phyloP scores from a whole-genome alignment of 2,329 filamentous ascomycete genomes.

The Neofusicoccum parvum region DNA sequence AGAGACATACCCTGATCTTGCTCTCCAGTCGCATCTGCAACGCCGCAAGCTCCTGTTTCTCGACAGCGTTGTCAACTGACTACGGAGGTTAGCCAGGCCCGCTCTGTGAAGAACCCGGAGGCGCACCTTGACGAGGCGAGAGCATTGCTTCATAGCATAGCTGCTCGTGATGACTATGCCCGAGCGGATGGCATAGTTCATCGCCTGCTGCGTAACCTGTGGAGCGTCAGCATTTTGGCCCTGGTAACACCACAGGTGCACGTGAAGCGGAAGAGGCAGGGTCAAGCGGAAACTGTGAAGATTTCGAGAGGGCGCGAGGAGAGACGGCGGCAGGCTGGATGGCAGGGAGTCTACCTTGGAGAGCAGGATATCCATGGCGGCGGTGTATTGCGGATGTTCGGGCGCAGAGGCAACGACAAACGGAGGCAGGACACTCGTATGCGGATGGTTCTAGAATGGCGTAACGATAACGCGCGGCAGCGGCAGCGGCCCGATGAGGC shows the following conservation, averaged over 20 bases:
- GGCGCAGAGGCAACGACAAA: conserved; percentile 18
- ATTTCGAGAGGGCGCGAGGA: background rate
- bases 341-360: conserved; percentile 51
- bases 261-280: background rate
- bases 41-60: conserved; percentile 69
- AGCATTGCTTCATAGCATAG: conserved; percentile 82
- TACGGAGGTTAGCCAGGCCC: conserved; percentile 26
- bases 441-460: conserved; percentile 24
- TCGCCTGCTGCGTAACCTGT: conserved; percentile 72
- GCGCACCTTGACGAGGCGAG: conserved; percentile 68
- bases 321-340: background rate
- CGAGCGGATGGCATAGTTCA: conserved; percentile 87
- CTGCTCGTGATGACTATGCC: conserved; percentile 82
- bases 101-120: background rate
- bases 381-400: background rate
- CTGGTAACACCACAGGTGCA: background rate
- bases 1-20: conserved; percentile 72
- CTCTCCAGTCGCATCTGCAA: conserved; percentile 76
- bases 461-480: conserved; percentile 23
- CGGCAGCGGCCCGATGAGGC: conserved; percentile 15
- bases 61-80: conserved; percentile 27
- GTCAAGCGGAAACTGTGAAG: background rate
- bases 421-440: background rate
- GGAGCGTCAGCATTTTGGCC: conserved; percentile 19
- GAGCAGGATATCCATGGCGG: conserved; percentile 71